Base-by-base conservation (phyloP, 306 rosid species). In the Cicer chorassanicum region DNA sequence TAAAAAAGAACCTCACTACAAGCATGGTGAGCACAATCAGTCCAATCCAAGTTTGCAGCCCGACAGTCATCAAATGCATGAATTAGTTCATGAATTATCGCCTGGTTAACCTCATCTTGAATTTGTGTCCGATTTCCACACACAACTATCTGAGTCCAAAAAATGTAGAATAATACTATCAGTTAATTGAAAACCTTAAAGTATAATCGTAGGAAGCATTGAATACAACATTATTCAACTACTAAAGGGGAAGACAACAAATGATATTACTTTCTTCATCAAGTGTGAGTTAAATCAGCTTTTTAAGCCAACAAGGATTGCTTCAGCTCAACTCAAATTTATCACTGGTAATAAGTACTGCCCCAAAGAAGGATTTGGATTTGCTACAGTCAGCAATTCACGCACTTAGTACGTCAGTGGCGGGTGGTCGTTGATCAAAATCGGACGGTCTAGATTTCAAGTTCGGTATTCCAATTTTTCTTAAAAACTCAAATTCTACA, bases 1-100 rank as follows among this genome's bases (percentile, higher is more conserved):
- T 29, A 29, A 16, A 80, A 51, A 11, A 66, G 41, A 72, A 90
- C 98, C 97, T 93, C 97, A 6, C 92, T 89, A 74, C 97, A 93
- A 82, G 98, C 97, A 78, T 91, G 98, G 85, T 93, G 98, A 64
- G 97, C 93, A 74, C 98, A 91, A 62, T 88, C 81, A 65, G 87
- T 68, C 98, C 98, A 93, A 19, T 91, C 80, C 82, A 93, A 79
- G 78, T 91, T 91, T 38, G 87, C 85, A 9, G 92, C 91, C 70
- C 92, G 92, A 41, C 98, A 93, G 21, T 93, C 94, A 38, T 91
- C 97, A 69, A 70, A 93, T 8, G 88, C 97, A 66, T 93, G 98
- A 87, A 93, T 93, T 46, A 93, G 88, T 75, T 91, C 98, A 69
- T 93, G 98, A 54, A 80, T 84, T 63, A 93, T 79, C 39, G 85